Conservation (phyloP, 306 rosid species). For the Delonix regia region DNA sequence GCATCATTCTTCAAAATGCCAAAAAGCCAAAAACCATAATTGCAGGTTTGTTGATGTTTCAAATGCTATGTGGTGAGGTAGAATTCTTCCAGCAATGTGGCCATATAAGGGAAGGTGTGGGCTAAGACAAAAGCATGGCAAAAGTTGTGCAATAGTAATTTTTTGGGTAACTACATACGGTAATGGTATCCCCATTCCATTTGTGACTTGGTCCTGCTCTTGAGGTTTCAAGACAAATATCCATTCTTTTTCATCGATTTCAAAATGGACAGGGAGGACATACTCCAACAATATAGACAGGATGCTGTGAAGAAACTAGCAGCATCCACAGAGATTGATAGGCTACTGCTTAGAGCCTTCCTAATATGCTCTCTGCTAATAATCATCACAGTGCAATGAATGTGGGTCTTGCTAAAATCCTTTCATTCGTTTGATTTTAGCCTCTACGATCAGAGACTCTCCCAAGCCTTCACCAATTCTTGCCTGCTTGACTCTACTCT, state of each 20-base stretch:
- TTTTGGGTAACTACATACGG: neutral
- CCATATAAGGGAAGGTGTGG: neutral
- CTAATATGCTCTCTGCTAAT: neutral
- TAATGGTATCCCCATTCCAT: too few relatives aligned
- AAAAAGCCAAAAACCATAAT: neutral
- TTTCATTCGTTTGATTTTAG: neutral
- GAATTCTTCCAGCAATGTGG: neutral
- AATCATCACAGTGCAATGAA: neutral
- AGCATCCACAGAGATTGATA: neutral
- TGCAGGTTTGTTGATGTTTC: neutral
- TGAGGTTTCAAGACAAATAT: neutral
- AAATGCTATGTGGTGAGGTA: neutral
- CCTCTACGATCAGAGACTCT: too few relatives aligned
- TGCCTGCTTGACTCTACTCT: too few relatives aligned
- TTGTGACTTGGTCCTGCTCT: neutral
- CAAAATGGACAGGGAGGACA: neutral
- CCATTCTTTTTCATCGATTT: neutral
- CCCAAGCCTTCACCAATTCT: too few relatives aligned
- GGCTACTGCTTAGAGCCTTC: neutral
- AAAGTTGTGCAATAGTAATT: neutral
- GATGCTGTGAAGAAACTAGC: neutral
- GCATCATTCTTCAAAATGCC: constrained; percentile 8
- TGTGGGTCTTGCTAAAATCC: neutral
- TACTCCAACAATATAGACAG: neutral
- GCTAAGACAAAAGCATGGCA: neutral